Evolutionary conservation across 345 rosid genomes (phyloP).

Genomic region (Chamaenerion angustifolium): DNA sequence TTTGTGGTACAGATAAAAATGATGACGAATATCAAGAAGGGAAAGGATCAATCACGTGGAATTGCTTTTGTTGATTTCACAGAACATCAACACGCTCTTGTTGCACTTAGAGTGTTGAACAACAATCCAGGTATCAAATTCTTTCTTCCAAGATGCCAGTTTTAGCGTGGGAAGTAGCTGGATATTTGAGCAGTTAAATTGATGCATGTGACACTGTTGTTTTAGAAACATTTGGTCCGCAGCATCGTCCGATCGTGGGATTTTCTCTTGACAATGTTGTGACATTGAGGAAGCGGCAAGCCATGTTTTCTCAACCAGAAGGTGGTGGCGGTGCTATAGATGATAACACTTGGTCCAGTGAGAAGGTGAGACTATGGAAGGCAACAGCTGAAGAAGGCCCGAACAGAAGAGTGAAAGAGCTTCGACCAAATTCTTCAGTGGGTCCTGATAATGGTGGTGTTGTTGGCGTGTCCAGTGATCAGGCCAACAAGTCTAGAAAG

Average conservation of each 20-base stretch:
- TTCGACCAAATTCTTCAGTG: too few relatives aligned
- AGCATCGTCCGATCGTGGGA: slow-evolving; percentile 69
- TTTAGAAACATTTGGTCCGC: slow-evolving; percentile 71
- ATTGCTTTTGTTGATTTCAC: slow-evolving; percentile 82
- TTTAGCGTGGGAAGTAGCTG: not conserved
- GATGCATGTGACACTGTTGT: not conserved
- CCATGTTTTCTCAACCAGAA: slow-evolving; percentile 32
- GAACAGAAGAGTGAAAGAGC: slow-evolving; percentile 9
- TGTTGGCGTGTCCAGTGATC: not conserved
- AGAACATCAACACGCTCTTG: slow-evolving; percentile 82
- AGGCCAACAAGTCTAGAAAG: too few relatives aligned
- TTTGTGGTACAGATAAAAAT: slow-evolving; percentile 49
- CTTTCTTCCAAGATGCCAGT: not conserved
- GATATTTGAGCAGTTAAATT: not conserved
- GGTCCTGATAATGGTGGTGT: slow-evolving; percentile 2
- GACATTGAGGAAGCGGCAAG: slow-evolving; percentile 51
- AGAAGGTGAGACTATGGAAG: slow-evolving; percentile 13
- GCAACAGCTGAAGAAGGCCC: slow-evolving; percentile 11
- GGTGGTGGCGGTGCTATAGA: slow-evolving; percentile 12
- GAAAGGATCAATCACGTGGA: slow-evolving; percentile 68
- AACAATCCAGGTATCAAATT: slow-evolving; percentile 62
- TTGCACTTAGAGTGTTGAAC: slow-evolving; percentile 83
- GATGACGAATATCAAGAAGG: slow-evolving; percentile 50
- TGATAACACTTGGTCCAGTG: slow-evolving; percentile 6
- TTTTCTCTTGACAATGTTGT: slow-evolving; percentile 76